Conservation (phyloP, 768 basidiomycete genomes). For the Pisolithus marmoratus region DNA sequence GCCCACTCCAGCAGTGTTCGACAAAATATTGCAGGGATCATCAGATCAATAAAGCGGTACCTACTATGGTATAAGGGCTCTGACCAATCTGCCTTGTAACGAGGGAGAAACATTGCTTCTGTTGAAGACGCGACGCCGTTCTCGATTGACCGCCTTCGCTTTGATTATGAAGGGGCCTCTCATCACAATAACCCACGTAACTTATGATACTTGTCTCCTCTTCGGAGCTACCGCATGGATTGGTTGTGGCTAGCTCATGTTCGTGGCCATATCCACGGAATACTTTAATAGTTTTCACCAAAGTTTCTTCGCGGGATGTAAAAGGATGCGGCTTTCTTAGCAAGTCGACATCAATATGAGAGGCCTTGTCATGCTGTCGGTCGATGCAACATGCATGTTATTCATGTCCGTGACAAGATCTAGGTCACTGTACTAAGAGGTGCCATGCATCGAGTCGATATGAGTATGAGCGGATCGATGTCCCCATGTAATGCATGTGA, state of each 20-base stretch:
- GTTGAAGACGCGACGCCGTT: too few species aligned
- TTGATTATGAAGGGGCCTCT: too few species aligned
- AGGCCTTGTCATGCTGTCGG: constrained; percentile 31
- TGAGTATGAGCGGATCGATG: constrained; percentile 43
- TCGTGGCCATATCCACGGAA: constrained; percentile 50
- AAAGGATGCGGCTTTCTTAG: constrained; percentile 56
- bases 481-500: constrained; percentile 56
- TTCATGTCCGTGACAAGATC: constrained; percentile 61
- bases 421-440: constrained; percentile 29
- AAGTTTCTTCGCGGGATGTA: constrained; percentile 47
- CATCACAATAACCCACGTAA: constrained; percentile 64
- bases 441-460: constrained; percentile 40
- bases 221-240: constrained; percentile 43
- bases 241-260: constrained; percentile 55
- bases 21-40: too few species aligned
- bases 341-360: constrained; percentile 67
- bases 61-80: too few species aligned
- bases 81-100: too few species aligned
- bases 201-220: constrained; percentile 47
- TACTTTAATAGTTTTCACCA: constrained; percentile 8
- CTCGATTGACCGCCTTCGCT: too few species aligned
- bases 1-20: too few species aligned
- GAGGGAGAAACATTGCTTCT: too few species aligned
- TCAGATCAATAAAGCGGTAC: too few species aligned
- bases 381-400: constrained; percentile 46